Percentiles rank a stretch among this genome's conserved stretches.
These are phyloP conservation scores for Abrus pulchellus DNA, from an alignment of 306 rosid species.

Conservation along the genomic window DNA sequence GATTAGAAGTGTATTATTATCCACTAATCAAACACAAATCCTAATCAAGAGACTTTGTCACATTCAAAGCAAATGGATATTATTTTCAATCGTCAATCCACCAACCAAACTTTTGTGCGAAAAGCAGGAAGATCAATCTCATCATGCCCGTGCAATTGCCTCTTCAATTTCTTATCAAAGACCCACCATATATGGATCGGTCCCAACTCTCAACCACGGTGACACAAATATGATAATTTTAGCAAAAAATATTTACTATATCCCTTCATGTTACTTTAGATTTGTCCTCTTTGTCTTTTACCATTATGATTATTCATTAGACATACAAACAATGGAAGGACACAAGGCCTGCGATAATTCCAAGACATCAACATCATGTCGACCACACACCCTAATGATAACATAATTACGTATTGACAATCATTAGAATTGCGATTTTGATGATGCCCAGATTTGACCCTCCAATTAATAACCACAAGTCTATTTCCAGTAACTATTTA, in stretches of 20 bases:
- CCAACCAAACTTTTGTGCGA: slow-evolving; percentile 7
- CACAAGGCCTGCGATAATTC: slow-evolving; percentile 6
- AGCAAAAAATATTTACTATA: slow-evolving; percentile 18
- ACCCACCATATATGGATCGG: slow-evolving; percentile 39
- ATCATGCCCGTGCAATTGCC: slow-evolving; percentile 35
- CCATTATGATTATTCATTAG: slow-evolving; percentile 22
- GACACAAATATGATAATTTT: neutral
- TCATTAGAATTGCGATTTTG: slow-evolving; percentile 38
- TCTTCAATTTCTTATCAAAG: neutral
- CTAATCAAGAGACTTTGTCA: slow-evolving; percentile 40
- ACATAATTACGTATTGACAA: slow-evolving; percentile 32
- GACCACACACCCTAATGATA: slow-evolving; percentile 25
- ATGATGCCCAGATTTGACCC: slow-evolving; percentile 41
- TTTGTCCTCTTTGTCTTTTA: slow-evolving; percentile 44
- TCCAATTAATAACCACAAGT: slow-evolving; percentile 31
- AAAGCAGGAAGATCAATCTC: slow-evolving; percentile 8
- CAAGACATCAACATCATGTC: slow-evolving; percentile 53
- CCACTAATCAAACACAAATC: slow-evolving; percentile 42
- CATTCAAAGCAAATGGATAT: slow-evolving; percentile 38
- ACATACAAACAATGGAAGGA: slow-evolving; percentile 18
- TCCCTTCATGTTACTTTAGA: slow-evolving; percentile 20
- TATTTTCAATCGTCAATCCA: slow-evolving; percentile 6
- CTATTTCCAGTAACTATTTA: neutral
- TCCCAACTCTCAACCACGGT: slow-evolving; percentile 23
- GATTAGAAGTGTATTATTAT: slow-evolving; percentile 47